These are phyloP conservation scores for Aspergillus sp. DNA, from an alignment of 2,329 filamentous ascomycete genomes.

Conservation along the genomic window DNA sequence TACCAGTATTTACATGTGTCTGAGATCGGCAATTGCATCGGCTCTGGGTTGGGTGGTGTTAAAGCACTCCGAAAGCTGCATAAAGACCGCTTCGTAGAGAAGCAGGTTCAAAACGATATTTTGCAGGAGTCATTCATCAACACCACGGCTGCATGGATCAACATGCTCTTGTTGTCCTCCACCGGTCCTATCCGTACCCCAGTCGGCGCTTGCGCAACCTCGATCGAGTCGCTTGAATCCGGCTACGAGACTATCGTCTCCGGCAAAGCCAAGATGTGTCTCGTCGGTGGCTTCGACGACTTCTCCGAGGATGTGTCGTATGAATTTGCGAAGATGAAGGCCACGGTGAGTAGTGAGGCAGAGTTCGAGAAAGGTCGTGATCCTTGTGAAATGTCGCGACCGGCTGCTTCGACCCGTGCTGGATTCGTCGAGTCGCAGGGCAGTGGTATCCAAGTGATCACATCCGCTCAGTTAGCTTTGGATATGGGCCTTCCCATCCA, in stretches of 20 bases:
- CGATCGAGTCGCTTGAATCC: conserved; percentile 91
- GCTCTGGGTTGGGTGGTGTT: conserved; percentile 92
- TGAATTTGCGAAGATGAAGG: conserved; percentile 99
- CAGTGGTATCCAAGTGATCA: conserved; percentile 62
- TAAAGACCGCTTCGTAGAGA: conserved; percentile 90
- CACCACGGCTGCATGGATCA: conserved; percentile 97
- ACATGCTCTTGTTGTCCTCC: conserved; percentile 93
- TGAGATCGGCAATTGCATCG: conserved; percentile 92
- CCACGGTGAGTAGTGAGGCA: conserved; percentile 90
- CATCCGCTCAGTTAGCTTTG: conserved; percentile 13
- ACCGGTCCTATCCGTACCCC: conserved; percentile 96
- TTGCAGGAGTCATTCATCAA: conserved; percentile 99
- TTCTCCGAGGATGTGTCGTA: conserved; percentile 97
- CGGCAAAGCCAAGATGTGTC: conserved; percentile 90
- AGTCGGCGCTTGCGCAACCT: conserved; percentile 90
- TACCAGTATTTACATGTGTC: conserved; percentile 98
- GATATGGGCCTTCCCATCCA: conserved; percentile 17
- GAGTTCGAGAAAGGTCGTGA: conserved; percentile 91
- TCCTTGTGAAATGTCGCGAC: conserved; percentile 92
- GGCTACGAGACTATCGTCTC: conserved; percentile 96
- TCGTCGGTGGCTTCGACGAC: conserved; percentile 96
- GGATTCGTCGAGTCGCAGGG: conserved; percentile 99
- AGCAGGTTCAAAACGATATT: conserved; percentile 93
- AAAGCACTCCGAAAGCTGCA: conserved; percentile 90
- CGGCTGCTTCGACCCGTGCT: conserved; percentile 88